Percentiles rank a stretch among this genome's conserved stretches.
These are phyloP conservation scores for Globisporangium nagaii DNA, from an alignment of 352 stramenopile species.

Conservation along the genomic window DNA sequence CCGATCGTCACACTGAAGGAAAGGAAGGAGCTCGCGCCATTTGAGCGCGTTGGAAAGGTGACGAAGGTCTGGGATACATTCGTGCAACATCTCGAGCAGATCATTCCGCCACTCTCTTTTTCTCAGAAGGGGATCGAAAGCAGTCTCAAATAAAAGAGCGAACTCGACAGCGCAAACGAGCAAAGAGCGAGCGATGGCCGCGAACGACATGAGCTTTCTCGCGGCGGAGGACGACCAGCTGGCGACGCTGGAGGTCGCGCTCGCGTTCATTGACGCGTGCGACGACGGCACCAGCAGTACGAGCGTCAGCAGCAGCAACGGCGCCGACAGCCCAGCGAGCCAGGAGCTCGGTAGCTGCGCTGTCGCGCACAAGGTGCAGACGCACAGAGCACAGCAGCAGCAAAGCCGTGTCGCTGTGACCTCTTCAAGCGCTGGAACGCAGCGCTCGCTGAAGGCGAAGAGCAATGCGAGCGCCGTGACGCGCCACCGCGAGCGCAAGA, in stretches of 20 bases:
- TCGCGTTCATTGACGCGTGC: constrained; percentile 17
- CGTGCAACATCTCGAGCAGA: too few species aligned
- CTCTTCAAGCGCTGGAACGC: neutral
- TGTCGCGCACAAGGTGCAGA: too few species aligned
- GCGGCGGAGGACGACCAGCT: constrained; percentile 12
- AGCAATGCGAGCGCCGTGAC: constrained; percentile 10
- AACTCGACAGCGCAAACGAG: too few species aligned
- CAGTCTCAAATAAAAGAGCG: too few species aligned
- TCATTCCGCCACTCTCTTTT: neutral
- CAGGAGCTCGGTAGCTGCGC: neutral
- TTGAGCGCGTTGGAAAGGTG: too few species aligned
- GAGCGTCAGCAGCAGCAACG: neutral
- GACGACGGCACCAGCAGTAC: neutral
- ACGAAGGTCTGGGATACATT: too few species aligned
- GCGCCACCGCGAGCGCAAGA: constrained; percentile 12
- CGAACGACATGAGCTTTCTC: constrained; percentile 1
- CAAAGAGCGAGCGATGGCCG: neutral
- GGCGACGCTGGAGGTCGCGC: constrained; percentile 15
- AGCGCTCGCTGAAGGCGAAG: neutral
- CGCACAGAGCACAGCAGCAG: too few species aligned
- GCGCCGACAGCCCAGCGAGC: neutral
- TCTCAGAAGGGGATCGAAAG: too few species aligned
- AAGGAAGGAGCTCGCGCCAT: too few species aligned
- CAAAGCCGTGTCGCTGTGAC: neutral
- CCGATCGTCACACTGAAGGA: too few species aligned